Evolutionary conservation across 2,329 filamentous ascomycete genomes (phyloP), one percentile per base, ranked within the genome.

Genomic region (Oidium heveae): DNA sequence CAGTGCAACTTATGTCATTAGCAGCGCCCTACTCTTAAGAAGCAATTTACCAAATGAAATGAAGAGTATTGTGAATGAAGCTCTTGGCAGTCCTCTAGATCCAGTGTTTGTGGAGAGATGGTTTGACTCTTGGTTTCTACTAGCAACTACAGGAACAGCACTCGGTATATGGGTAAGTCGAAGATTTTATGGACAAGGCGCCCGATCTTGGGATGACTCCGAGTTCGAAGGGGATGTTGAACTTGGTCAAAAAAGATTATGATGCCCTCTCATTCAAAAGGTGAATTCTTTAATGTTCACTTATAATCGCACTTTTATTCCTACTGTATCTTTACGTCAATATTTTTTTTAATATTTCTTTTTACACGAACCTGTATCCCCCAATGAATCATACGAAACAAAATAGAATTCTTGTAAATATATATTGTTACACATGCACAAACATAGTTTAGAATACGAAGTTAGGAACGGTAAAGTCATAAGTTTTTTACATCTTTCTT

Each of bases 111-210:
- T 85, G 5, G 80, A 93, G 62, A 73, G 76, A 33, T 94, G 86
- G 86, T 94, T 94, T 61, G 86, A 94, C 66, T 80, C 78, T 8
- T 89, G 86, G 80, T 94, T 93, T 65, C 66, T 94, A 55, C 64
- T 79, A 2, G 81, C 82, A 5, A 82, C 80, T 58, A 69, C 72
- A 0, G 63, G 74, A 13, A 91, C 86, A 1, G 79, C 74, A 1
- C 63, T 75, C n/a, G 85, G 84, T 0, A 79, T 93, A 22, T 84
- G 82, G 73, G 64, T 87, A 4, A 82, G 83, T 0, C 73, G 77
- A 57, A 80, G 77, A 63, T 69, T 86, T 63, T 57, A 68, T 65
- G 61, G 69, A 59, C 61, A 68, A 47, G 65, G 65, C 2, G 72
- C 72, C 28, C 24, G 6, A 28, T 28, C 24, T 6, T 69, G 69